Conservation (phyloP, 2,329 filamentous ascomycete species). For the Diaporthe australafricana region DNA sequence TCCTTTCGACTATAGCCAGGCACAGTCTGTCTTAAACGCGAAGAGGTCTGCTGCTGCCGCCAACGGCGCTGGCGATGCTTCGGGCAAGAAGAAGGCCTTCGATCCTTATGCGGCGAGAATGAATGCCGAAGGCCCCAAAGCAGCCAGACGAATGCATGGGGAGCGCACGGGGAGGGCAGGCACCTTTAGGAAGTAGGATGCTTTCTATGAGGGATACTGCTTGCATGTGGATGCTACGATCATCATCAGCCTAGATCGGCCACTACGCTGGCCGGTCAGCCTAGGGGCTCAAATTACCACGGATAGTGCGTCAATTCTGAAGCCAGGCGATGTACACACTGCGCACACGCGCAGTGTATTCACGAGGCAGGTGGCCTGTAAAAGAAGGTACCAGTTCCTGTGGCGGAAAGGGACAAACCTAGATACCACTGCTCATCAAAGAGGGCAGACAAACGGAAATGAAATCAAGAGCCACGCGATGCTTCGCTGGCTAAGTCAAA, state of each 20-base stretch:
- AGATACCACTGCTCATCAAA: not conserved
- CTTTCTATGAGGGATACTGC: not conserved
- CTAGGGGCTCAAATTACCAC: not conserved
- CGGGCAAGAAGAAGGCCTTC: conserved; percentile 45
- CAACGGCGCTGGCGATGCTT: conserved; percentile 37
- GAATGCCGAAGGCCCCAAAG: conserved; percentile 45
- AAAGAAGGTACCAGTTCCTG: not conserved
- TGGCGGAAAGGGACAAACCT: not conserved
- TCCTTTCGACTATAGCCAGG: conserved; percentile 52
- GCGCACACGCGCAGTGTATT: not conserved
- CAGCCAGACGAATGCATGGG: conserved; percentile 46
- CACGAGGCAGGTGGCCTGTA: not conserved
- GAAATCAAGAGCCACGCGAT: not conserved
- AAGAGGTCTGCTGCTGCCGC: conserved; percentile 38
- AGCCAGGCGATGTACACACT: not conserved
- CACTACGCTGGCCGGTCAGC: not conserved
- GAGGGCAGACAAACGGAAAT: not conserved
- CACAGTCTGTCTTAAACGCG: conserved; percentile 47
- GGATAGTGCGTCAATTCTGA: not conserved
- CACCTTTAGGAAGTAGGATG: conserved; percentile 54
- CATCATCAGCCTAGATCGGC: not conserved
- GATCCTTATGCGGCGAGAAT: conserved; percentile 47
- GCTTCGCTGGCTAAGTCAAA: not conserved
- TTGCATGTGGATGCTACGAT: not conserved
- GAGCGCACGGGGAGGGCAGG: conserved; percentile 49